Evolutionary conservation across 164 flowering plant species (phyloP).

Genomic region (Nymphaea colorata): DNA sequence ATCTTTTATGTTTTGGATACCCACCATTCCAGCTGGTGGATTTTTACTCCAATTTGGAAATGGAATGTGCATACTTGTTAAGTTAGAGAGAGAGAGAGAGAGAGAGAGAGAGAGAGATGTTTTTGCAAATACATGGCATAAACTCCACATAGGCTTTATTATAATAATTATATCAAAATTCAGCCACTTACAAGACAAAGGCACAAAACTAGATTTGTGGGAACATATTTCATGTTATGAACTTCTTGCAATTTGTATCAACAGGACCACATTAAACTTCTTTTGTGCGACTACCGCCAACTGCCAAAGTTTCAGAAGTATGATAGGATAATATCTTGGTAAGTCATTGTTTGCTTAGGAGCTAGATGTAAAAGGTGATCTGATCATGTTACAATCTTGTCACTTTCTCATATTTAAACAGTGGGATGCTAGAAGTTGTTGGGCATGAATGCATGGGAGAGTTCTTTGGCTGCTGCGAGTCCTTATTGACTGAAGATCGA

Average conservation of each 20-base stretch:
- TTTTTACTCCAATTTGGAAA: too few species aligned
- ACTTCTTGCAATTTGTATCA: neutral
- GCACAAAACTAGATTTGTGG: too few species aligned
- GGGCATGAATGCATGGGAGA: constrained; percentile 91
- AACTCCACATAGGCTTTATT: too few species aligned
- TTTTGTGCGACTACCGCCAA: constrained; percentile 81
- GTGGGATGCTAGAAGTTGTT: constrained; percentile 90
- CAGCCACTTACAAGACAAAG: too few species aligned
- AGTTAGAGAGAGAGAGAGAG: too few species aligned
- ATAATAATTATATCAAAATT: too few species aligned
- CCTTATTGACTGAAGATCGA: constrained; percentile 62
- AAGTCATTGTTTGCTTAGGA: neutral
- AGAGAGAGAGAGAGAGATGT: too few species aligned
- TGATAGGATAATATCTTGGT: constrained; percentile 87
- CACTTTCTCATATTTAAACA: constrained; percentile 12
- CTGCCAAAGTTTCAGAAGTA: constrained; percentile 39
- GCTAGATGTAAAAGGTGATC: neutral
- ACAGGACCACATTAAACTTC: constrained; percentile 60
- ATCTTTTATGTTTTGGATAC: too few species aligned
- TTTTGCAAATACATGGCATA: too few species aligned
- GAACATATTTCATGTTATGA: too few species aligned
- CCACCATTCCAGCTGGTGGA: too few species aligned
- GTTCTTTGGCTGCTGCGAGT: constrained; percentile 64
- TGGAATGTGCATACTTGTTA: too few species aligned
- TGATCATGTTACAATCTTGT: neutral